Base-by-base conservation (phyloP, 495 filamentous ascomycete species). In the Acidiella bohemica region DNA sequence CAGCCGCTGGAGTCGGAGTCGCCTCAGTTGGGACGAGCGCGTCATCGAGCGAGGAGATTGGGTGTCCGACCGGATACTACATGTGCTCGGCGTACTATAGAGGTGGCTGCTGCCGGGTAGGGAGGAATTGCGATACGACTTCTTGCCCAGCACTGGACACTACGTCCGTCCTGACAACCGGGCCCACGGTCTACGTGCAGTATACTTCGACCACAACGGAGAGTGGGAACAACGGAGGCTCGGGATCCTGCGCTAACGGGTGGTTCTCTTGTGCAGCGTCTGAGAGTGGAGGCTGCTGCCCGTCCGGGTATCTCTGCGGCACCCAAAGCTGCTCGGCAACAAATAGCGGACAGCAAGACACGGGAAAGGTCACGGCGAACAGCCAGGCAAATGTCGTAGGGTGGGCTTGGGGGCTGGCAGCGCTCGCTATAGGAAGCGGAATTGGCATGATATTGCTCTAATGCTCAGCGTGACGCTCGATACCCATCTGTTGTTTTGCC, bases 31-130 rank as follows among this genome's bases (percentile, higher is more conserved):
- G 28, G 26, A 42, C 62, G 14, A 58, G 52, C 9, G 21, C 16
- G 5, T 14, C n/a, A 18, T 57, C 52, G 8, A 70, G 62, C 28
- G 51, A 53, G 10, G 58, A 65, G 9, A 54, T 44, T 5, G 51
- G 55, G 39, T 82, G 78, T 49, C 81, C 85, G 11, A 72, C 75
- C 0, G 76, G 81, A 1, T 83, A 82, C 64, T 90, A 90, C 60
- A 70, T 75, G 36, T 78, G 81, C 54, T 70, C 67, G 32, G 71
- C 72, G 0, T 67, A 71, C 36, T 75, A 81, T 41, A 68, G 73
- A n/a, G n/a, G 76, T 32, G 81, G 81, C 3, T 90, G 83, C 60
- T 90, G 83, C 59, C 80, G 76, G 18, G 81, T 81, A 5, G 86
- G 84, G 1, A 72, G 86, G 21, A 67, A 92, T 59, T 95, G 88